Conservation (phyloP, 2,329 filamentous ascomycete species). For the Paraphaeosphaeria minitans region DNA sequence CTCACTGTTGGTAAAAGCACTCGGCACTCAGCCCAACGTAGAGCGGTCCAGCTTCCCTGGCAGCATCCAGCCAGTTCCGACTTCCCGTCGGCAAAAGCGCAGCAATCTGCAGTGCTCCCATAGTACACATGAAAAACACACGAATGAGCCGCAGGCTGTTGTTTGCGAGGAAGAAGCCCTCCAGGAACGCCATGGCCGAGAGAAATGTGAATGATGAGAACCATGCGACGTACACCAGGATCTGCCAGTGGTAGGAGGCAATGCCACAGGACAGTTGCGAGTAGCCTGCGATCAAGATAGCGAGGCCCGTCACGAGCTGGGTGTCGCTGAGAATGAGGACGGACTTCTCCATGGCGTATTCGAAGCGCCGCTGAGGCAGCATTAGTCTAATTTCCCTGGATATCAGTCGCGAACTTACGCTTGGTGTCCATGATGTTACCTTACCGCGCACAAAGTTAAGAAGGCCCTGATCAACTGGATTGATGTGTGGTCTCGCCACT, state of each 20-base stretch:
- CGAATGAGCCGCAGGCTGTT: conserved; percentile 26
- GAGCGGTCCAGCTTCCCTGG: conserved; percentile 21
- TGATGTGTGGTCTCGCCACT: conserved; percentile 14
- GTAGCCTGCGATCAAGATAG: conserved; percentile 26
- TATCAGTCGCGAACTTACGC: neutral
- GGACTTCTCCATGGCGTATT: conserved; percentile 35
- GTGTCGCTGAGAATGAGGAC: conserved; percentile 35
- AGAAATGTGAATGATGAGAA: conserved; percentile 30
- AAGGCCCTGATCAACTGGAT: conserved; percentile 22
- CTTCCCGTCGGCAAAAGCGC: conserved; percentile 32
- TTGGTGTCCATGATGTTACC: conserved; percentile 26
- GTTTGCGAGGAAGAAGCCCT: conserved; percentile 27
- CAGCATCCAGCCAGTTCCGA: conserved; percentile 27
- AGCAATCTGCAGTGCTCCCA: conserved; percentile 23
- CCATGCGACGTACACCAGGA: conserved; percentile 34
- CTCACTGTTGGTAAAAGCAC: conserved; percentile 27
- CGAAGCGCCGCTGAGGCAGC: conserved; percentile 20
- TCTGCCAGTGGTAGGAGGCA: conserved; percentile 34
- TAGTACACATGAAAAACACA: conserved; percentile 26
- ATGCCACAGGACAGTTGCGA: conserved; percentile 32
- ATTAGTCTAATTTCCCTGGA: neutral
- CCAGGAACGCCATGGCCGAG: conserved; percentile 26
- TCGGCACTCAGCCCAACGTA: conserved; percentile 25
- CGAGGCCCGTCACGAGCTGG: conserved; percentile 33
- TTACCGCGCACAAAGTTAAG: conserved; percentile 20